These are phyloP conservation scores for Pseudofabraea citricarpa DNA, from an alignment of 2,329 filamentous ascomycete species.

Conservation along the genomic window DNA sequence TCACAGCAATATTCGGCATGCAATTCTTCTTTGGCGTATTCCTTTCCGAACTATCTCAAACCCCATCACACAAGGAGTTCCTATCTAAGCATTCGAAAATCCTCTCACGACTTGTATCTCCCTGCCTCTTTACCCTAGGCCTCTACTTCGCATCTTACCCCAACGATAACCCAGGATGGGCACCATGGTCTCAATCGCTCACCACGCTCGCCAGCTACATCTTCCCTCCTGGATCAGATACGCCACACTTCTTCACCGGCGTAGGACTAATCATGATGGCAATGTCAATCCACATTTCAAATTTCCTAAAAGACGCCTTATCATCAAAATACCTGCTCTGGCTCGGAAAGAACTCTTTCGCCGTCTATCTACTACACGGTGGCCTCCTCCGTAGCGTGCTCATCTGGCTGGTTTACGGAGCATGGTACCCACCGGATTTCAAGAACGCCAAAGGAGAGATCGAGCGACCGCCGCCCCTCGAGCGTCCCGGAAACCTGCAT, in stretches of 20 bases:
- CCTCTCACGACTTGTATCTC: conserved; percentile 40
- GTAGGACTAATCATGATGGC: conserved; percentile 44
- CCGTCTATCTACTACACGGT: conserved; percentile 60
- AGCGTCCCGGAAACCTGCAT: conserved; percentile 31
- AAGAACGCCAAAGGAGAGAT: conserved; percentile 28
- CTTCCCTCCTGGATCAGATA: conserved; percentile 41
- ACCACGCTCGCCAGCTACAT: conserved; percentile 36
- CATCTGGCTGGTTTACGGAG: conserved; percentile 54
- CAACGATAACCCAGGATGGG: conserved; percentile 47
- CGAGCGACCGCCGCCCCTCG: conserved; percentile 29
- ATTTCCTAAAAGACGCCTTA: conserved; percentile 44
- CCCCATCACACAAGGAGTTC: conserved; percentile 42
- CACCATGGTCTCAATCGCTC: conserved; percentile 48
- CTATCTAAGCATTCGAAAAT: conserved; percentile 34
- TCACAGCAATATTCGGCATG: conserved; percentile 43
- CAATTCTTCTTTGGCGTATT: conserved; percentile 60
- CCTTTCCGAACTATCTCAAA: conserved; percentile 53
- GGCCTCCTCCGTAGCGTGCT: conserved; percentile 54
- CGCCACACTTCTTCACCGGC: conserved; percentile 43
- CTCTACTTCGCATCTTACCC: conserved; percentile 57
- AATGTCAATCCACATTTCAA: conserved; percentile 48
- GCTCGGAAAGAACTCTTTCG: conserved; percentile 60
- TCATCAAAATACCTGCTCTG: conserved; percentile 52
- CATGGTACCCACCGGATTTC: conserved; percentile 28
- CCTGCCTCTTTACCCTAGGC: conserved; percentile 44